Conservation (phyloP, 441 rosid species). For the Sinapis alba region DNA sequence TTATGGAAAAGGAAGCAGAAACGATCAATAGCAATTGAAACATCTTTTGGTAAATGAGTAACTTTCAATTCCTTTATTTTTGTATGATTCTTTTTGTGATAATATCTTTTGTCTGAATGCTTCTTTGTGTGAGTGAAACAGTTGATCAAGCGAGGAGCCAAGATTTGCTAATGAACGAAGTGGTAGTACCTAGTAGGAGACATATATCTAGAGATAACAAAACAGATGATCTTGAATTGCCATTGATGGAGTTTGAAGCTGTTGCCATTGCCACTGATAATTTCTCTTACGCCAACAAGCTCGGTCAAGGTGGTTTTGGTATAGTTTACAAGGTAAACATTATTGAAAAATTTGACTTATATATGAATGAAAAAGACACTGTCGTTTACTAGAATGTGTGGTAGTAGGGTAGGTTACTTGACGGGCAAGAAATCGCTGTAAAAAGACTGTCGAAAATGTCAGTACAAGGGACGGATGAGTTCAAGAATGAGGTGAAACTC, state of each 20-base stretch:
- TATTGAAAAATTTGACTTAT: background rate
- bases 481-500: slow-evolving; percentile 42
- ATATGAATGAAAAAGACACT: background rate
- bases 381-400: background rate
- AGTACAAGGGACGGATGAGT: slow-evolving; percentile 39
- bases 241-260: slow-evolving; percentile 57
- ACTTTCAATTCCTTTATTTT: background rate
- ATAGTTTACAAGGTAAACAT: slow-evolving; percentile 67
- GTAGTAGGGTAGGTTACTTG: slow-evolving; percentile 58
- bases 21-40: slow-evolving; percentile 13
- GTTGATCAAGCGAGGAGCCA: slow-evolving; percentile 62
- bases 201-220: slow-evolving; percentile 51
- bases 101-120: background rate
- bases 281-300: slow-evolving; percentile 55
- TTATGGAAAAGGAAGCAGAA: slow-evolving; percentile 57
- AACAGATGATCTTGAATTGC: slow-evolving; percentile 66
- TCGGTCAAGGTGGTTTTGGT: slow-evolving; percentile 88
- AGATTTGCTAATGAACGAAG: slow-evolving; percentile 60
- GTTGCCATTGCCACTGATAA: slow-evolving; percentile 57
- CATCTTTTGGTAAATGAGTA: slow-evolving; percentile 18
- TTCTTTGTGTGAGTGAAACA: slow-evolving; percentile 27
- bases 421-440: slow-evolving; percentile 48
- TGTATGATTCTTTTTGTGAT: background rate
- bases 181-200: slow-evolving; percentile 61
- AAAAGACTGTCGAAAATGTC: slow-evolving; percentile 41